Percentiles rank a stretch among this genome's conserved stretches.
phyloP scores from a whole-genome alignment of 208 protist species.

The Tritrichomonas foetus region DNA sequence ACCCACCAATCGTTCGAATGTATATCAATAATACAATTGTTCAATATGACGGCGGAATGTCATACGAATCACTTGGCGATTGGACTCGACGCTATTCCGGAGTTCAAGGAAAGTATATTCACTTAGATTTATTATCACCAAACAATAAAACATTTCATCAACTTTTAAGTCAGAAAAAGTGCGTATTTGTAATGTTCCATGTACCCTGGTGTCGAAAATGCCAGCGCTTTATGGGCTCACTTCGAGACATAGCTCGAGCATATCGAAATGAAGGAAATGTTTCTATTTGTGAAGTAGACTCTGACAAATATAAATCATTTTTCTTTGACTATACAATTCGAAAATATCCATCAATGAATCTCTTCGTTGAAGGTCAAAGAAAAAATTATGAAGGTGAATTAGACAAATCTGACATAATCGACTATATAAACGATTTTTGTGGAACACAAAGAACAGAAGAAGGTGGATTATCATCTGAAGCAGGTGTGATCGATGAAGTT shows the following conservation, averaged over 20 bases:
- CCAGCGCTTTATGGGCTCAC: neutral
- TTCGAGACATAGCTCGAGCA: neutral
- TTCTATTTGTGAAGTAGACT: neutral
- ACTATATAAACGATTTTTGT: neutral
- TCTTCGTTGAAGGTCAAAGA: neutral
- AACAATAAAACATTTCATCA: neutral
- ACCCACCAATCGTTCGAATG: neutral
- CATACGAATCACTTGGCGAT: neutral
- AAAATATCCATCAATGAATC: neutral
- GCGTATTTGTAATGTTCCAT: neutral
- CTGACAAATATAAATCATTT: neutral
- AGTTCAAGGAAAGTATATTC: neutral
- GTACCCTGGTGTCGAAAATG: neutral
- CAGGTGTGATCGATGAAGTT: neutral
- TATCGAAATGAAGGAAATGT: neutral
- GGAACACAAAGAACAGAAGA: neutral
- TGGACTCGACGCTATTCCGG: neutral
- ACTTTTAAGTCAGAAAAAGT: neutral
- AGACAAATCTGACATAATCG: neutral
- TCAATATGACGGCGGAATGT: conserved; percentile 13
- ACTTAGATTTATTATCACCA: neutral
- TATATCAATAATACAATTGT: neutral
- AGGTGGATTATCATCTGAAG: neutral
- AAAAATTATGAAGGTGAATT: neutral
- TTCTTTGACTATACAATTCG: neutral